Evolutionary conservation across 768 basidiomycete species (phyloP).

Genomic region (Auriculariales sp.): DNA sequence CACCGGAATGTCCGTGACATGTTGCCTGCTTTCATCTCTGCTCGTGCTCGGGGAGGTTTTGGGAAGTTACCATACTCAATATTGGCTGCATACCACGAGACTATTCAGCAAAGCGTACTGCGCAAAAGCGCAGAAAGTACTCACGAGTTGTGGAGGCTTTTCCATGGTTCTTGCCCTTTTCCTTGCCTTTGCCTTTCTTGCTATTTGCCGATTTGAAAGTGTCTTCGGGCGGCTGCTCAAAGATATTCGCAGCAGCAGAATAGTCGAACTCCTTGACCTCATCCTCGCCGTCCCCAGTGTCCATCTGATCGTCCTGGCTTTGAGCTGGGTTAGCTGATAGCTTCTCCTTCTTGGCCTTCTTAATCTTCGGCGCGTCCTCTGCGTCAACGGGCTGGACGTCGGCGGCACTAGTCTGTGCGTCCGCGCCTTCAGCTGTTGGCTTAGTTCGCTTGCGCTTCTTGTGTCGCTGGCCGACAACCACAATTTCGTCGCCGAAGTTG

Average conservation of each 20-base stretch:
- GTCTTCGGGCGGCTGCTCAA: conserved; percentile 42
- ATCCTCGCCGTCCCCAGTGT: conserved; percentile 16
- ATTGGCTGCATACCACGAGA: conserved; percentile 13
- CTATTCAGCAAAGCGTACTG: background rate
- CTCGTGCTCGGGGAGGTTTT: conserved; percentile 47
- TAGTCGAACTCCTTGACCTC: conserved; percentile 56
- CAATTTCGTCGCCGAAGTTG: conserved; percentile 44
- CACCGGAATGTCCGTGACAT: conserved; percentile 46
- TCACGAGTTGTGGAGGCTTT: background rate
- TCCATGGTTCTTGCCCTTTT: conserved; percentile 14
- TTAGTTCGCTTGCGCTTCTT: conserved; percentile 51
- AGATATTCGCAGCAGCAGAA: conserved; percentile 47
- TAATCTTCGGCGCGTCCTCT: conserved; percentile 9
- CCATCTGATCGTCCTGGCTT: conserved; percentile 9
- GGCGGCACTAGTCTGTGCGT: no score
- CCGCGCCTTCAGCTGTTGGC: conserved; percentile 7
- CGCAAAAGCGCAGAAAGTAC: background rate
- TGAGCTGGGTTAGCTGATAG: conserved; percentile 9
- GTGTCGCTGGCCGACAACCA: conserved; percentile 55
- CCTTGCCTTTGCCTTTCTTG: conserved; percentile 37
- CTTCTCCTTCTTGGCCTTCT: conserved; percentile 10
- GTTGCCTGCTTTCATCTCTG: conserved; percentile 55
- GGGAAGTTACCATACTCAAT: conserved; percentile 42
- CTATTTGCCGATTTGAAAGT: conserved; percentile 15
- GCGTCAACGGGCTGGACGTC: no score